These are phyloP conservation scores for Kwoniella heveanensis DNA, from an alignment of 768 basidiomycete species.

Conservation along the genomic window DNA sequence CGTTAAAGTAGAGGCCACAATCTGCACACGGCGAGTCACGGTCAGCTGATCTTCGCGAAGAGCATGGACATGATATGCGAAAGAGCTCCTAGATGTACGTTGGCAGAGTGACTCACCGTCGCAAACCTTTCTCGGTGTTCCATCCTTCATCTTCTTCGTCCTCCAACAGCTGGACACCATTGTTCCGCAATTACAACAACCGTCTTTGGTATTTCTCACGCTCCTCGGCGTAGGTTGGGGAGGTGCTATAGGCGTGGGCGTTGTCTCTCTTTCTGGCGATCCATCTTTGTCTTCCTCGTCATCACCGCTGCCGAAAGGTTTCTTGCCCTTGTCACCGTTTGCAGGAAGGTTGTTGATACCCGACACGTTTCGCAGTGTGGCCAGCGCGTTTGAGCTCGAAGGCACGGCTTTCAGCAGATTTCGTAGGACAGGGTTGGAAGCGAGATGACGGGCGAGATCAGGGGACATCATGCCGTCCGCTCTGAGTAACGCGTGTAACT, in stretches of 20 bases:
- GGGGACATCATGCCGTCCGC: constrained; percentile 46
- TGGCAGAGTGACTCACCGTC: constrained; percentile 46
- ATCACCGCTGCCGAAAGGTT: background rate
- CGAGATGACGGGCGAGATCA: constrained; percentile 37
- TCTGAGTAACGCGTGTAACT: constrained; percentile 37
- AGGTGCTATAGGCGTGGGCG: constrained; percentile 21
- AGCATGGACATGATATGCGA: background rate
- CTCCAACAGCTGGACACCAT: constrained; percentile 36
- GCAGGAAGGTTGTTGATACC: constrained; percentile 16
- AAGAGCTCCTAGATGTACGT: too few relatives aligned
- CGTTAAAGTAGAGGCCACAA: constrained; percentile 49
- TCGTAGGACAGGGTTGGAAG: constrained; percentile 40
- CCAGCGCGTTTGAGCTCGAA: constrained; percentile 14
- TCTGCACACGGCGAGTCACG: constrained; percentile 13
- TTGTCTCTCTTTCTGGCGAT: constrained; percentile 19
- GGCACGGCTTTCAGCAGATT: constrained; percentile 44
- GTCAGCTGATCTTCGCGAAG: constrained; percentile 1
- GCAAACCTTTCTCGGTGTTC: constrained; percentile 44
- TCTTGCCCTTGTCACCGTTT: constrained; percentile 7
- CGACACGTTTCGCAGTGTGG: constrained; percentile 18
- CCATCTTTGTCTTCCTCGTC: constrained; percentile 20
- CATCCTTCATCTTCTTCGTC: constrained; percentile 41
- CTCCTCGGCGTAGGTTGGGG: constrained; percentile 15
- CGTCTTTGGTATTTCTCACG: constrained; percentile 15
- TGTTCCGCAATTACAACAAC: constrained; percentile 48